phyloP scores from a whole-genome alignment of 1,284 basidiomycete species.

The Ceratobasidium sp. region DNA sequence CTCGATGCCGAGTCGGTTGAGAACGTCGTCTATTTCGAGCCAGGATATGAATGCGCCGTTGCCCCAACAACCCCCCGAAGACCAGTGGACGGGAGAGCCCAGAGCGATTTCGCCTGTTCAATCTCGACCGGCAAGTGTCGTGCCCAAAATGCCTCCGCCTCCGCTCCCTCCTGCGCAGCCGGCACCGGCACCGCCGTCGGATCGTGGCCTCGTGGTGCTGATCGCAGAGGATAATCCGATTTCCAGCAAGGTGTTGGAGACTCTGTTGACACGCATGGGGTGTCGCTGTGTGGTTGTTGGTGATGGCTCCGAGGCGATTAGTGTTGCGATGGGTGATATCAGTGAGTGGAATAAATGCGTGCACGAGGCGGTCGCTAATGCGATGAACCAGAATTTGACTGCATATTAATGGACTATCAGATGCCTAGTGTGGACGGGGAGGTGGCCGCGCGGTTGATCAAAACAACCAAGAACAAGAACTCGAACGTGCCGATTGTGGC shows the following conservation, averaged over 20 bases:
- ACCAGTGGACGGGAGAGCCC: constrained; percentile 61
- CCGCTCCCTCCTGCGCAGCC: neutral
- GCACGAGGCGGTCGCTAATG: constrained; percentile 8
- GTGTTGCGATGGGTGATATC: constrained; percentile 95
- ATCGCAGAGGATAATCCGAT: constrained; percentile 98
- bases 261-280: constrained; percentile 85
- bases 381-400: constrained; percentile 71
- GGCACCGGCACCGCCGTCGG: constrained; percentile 47
- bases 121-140: constrained; percentile 43
- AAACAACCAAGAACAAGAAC: constrained; percentile 92
- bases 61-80: constrained; percentile 47
- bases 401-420: constrained; percentile 86
- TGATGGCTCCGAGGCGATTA: constrained; percentile 95
- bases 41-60: constrained; percentile 55
- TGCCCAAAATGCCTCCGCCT: constrained; percentile 21
- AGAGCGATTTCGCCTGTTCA: constrained; percentile 42
- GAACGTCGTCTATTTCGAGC: constrained; percentile 84
- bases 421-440: constrained; percentile 94
- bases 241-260: constrained; percentile 94
- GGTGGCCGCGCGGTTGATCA: constrained; percentile 89
- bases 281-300: constrained; percentile 92
- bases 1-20: constrained; percentile 83
- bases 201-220: constrained; percentile 85
- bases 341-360: constrained; percentile 62
- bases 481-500: constrained; percentile 89